Base-by-base conservation (phyloP, 768 basidiomycete species). In the Rubroboletus pulcherrimus region DNA sequence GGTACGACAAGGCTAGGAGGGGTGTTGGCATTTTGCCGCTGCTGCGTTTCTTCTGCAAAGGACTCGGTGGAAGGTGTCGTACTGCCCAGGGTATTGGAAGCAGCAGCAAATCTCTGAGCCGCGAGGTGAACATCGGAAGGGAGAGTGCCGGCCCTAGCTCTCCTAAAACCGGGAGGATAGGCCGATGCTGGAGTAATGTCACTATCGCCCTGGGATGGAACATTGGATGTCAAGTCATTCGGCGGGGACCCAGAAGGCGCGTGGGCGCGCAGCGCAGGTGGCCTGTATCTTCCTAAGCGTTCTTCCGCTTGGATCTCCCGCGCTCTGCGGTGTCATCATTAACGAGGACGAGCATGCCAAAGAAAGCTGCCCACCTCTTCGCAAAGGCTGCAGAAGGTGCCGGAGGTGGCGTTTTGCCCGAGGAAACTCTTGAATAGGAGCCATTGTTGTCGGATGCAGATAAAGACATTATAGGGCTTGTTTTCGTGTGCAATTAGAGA, bases 141-240 rank as follows among this genome's bases (percentile, higher is more conserved):
- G 67, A 98, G 83, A 79, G 95, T 98, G 55, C 94, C 96, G 63
- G 95, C 96, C 85, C 94, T 86, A 68, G 93, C 92, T 79, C 94
- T 86, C 76, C 92, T 85, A 72, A 93, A 96, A 58, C 91, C 90
- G 53, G 89, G 79, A 57, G 91, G 89, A 71, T 84, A 90, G 75
- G 84, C 89, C 70, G 86, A 84, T 60, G 86, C 79, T 64, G 89
- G 83, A 67, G 86, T 66, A 57, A 78, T 70, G 60, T 79, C 71
- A 64, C 75, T 75, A 73, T 89, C 86, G 65, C 75, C 78, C 52
- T 81, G 77, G 45, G 83, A 81, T 63, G 79, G 75, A 67, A 79
- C 72, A 66, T 83, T 80, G 66, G 85, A 75, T 58, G 80, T 72
- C 61, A 77, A 73, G 58, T 91, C 89, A 73, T 85, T 83, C 65